These are phyloP conservation scores for Colletotrichum agaves DNA, from an alignment of 2,329 filamentous ascomycete species.

Conservation along the genomic window DNA sequence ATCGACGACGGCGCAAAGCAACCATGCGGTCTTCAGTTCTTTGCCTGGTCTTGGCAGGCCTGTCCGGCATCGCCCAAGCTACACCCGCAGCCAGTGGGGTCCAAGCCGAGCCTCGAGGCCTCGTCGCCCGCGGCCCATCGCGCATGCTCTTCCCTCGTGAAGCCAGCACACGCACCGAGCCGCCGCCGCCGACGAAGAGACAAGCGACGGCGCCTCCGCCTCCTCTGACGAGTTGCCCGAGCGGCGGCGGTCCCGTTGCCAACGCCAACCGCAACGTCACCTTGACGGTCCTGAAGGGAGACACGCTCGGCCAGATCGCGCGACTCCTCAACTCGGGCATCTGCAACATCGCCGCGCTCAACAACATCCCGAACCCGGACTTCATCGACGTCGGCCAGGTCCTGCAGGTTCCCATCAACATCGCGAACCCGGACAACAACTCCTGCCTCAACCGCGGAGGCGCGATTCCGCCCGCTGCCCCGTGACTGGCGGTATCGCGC, in stretches of 20 bases:
- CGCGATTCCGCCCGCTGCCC: constrained; percentile 8
- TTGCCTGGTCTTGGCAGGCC: constrained; percentile 18
- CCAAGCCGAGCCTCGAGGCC: background rate
- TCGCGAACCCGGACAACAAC: constrained; percentile 26
- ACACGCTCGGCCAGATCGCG: constrained; percentile 28
- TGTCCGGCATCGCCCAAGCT: constrained; percentile 18
- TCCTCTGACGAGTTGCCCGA: background rate
- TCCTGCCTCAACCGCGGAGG: constrained; percentile 26
- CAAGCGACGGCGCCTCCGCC: constrained; percentile 3
- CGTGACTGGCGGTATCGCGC: background rate
- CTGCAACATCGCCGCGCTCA: constrained; percentile 32
- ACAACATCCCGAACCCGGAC: constrained; percentile 26
- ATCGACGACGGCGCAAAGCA: background rate
- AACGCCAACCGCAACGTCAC: constrained; percentile 25
- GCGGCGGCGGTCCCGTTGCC: background rate
- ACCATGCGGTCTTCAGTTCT: constrained; percentile 24
- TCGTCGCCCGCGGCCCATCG: constrained; percentile 18
- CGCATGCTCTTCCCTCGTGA: background rate
- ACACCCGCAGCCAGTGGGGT: background rate
- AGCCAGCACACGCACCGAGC: background rate
- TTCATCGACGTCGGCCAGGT: constrained; percentile 14
- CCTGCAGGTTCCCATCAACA: constrained; percentile 21
- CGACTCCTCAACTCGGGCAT: constrained; percentile 32
- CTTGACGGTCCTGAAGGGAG: constrained; percentile 5
- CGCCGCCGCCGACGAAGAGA: background rate